Evolutionary conservation across 2,329 filamentous ascomycete genomes (phyloP), one percentile per base, ranked within the genome.

Genomic region (Penicillium sp.): DNA sequence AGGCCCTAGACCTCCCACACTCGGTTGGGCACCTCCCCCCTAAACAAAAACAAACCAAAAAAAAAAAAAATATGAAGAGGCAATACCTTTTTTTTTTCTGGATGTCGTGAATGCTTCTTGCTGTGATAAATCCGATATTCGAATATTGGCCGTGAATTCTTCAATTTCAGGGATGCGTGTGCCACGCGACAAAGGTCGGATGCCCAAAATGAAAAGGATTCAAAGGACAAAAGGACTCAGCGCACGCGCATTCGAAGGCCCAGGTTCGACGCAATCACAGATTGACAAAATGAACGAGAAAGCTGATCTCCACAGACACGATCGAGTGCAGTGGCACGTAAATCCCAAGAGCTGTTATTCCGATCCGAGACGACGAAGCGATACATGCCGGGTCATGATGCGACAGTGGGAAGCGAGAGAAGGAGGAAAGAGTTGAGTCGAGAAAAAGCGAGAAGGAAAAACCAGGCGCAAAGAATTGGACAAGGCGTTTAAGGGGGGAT

Each of bases 381-480:
- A 53, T 16, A 46, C 53, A 61, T 61, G 33, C 49, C 55, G 58
- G n/a, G 53, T 53, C 60, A 64, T 58, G 53, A 52, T 58, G 53
- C 21, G 52, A 59, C 25, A 38, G 33, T 43, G 50, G 27, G 21
- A 33, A 51, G 11, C 38, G 10, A 52, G 6, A 45, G 7, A 47
- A 16, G 23, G 10, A 6, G 10, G 8, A 21, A 29, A 34, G 5
- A 49, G 43, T 38, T 19, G 25, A 57, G 31, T 38, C 21, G 36
- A 49, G 34, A 40, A 44, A 19, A 40, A n/a, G 7, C n/a, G n/a
- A 27, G 43, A 45, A 50, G 23, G 31, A 50, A 50, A 57, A 40
- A 15, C 6, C 27, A 33, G 11, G 15, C 19, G 5, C 23, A 39
- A 21, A 23, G 33, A 39, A 38, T n/a, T 38, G 57, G 38, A 52